Evolutionary conservation across 129 eudicot species (phyloP), one percentile per base, ranked within the genome.

Genomic region (Lonicera japonica): DNA sequence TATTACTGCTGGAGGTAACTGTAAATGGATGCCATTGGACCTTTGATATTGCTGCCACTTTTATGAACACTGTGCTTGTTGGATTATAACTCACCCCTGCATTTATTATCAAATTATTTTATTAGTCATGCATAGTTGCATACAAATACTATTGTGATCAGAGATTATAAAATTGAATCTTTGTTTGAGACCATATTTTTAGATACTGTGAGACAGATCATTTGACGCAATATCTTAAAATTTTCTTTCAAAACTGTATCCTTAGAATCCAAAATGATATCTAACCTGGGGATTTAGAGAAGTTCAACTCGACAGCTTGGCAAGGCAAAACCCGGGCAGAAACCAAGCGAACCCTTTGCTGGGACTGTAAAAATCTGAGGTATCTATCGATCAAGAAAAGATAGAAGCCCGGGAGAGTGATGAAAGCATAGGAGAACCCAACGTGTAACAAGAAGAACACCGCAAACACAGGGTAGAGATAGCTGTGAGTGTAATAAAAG

Each of bases 11-110:
- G 6, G 95, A 80, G 67, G 73, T 87, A 19, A 87, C 23, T 0
- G 90, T 75, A 45, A 83, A 87, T 29, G 95, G 95, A 81, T 87
- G 90, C 95, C 95, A 87, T 70, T 87, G 88, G 19, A 81, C 76
- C 72, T 73, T 83, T 29, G 95, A 83, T 55, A 87, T 70, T 57
- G 75, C 65, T 8, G 86, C 82, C 53, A 87, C 65, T 17, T 87
- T 78, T 54, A 87, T 45, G 69, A 87, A 87, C 23, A 87, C 66
- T 2, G 72, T 70, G 76, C 95, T 87, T 34, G 71, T 63, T 61
- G 90, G 79, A 73, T 59, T 78, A 61, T 87, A 83, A 29, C 21
- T 64, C 52, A 83, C 25, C 40, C 79, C 86, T 84, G 16, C 50
- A 43, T 38, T 38, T 38, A 38, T 4, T 10, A 5, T 38, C 43